phyloP scores from a whole-genome alignment of 306 rosid species.

The Crataegus laevigata region DNA sequence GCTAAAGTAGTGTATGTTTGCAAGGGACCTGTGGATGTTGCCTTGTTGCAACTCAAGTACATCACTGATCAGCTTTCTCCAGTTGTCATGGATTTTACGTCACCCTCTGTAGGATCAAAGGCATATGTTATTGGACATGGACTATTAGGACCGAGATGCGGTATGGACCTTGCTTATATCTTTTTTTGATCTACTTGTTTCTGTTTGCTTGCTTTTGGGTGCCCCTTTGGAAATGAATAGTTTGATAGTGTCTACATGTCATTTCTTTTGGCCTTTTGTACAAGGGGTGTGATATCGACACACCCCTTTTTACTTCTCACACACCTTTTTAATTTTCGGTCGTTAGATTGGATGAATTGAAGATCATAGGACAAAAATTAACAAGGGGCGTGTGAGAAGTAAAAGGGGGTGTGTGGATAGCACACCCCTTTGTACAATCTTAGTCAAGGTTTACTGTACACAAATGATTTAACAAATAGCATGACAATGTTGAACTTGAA shows the following conservation, averaged over 20 bases:
- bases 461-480: not conserved
- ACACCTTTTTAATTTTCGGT: too few species aligned
- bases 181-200: not conserved
- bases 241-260: not conserved
- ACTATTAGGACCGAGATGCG: constrained; percentile 84
- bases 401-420: too few species aligned
- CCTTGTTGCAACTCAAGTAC: constrained; percentile 68
- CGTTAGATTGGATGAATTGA: too few species aligned
- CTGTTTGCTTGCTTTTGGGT: not conserved
- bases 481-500: not conserved
- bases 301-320: too few species aligned
- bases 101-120: constrained; percentile 73
- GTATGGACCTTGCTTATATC: constrained; percentile 28
- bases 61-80: constrained; percentile 66
- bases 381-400: too few species aligned
- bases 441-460: not conserved
- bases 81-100: constrained; percentile 42
- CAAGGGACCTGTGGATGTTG: constrained; percentile 91
- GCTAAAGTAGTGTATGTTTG: constrained; percentile 74
- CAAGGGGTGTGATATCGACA: not conserved
- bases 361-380: too few species aligned
- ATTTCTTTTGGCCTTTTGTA: not conserved
- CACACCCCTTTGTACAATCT: not conserved
- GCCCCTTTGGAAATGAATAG: not conserved
- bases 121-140: constrained; percentile 85